Conservation (phyloP, 768 basidiomycete species). For the Lactarius evosmus region DNA sequence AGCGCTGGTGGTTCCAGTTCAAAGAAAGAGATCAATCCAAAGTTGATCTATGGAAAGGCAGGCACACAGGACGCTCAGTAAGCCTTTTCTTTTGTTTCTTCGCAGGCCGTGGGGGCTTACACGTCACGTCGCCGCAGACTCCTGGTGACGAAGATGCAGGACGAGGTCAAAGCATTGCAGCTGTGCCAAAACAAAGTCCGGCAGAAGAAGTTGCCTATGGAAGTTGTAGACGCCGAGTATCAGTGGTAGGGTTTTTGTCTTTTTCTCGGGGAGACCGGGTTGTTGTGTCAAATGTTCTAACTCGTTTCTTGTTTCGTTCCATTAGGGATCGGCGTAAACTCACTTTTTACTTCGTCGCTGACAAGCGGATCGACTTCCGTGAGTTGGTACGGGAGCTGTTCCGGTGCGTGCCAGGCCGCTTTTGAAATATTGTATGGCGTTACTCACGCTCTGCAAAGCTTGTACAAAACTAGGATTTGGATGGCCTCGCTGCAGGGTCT, state of each 20-base stretch:
- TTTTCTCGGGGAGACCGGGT: background rate
- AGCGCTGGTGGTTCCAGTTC: constrained; percentile 35
- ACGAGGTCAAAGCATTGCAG: constrained; percentile 89
- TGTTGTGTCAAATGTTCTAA: background rate
- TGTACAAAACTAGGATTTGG: constrained; percentile 96
- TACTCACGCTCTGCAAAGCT: constrained; percentile 38
- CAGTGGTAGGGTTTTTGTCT: constrained; percentile 67
- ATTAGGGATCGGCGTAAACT: constrained; percentile 95
- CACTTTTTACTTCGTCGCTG: constrained; percentile 96
- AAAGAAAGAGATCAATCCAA: constrained; percentile 94
- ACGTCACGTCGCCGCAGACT: constrained; percentile 42
- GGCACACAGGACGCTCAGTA: constrained; percentile 77
- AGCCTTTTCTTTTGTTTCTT: constrained; percentile 30
- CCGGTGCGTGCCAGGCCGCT: constrained; percentile 48
- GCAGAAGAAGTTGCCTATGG: constrained; percentile 96
- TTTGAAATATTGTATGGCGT: constrained; percentile 1
- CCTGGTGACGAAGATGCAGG: constrained; percentile 77
- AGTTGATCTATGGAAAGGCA: constrained; percentile 93
- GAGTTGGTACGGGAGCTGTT: constrained; percentile 95
- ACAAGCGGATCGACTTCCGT: constrained; percentile 93
- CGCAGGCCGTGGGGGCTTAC: constrained; percentile 15
- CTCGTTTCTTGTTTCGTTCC: background rate
- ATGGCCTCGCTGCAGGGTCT: constrained; percentile 76
- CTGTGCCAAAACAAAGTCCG: constrained; percentile 89
- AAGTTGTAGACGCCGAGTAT: constrained; percentile 97